Conservation (phyloP, 192 early-diverging fungal species). For the Mortierella claussenii region DNA sequence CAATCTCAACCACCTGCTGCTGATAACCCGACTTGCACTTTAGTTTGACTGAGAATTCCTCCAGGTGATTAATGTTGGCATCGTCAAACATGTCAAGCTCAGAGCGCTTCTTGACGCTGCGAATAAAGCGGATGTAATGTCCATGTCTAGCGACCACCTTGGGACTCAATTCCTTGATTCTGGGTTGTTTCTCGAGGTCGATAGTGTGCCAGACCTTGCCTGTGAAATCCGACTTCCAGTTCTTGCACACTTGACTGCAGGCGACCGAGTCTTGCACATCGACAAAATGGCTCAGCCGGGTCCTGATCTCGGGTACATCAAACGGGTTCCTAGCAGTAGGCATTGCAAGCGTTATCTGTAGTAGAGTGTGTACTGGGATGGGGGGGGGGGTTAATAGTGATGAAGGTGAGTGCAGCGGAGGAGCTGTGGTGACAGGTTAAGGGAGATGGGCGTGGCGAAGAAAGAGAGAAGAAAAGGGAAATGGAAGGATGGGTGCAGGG, state of each 20-base stretch:
- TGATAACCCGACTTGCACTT: neutral
- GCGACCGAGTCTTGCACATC: neutral
- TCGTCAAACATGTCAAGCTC: neutral
- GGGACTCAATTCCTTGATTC: neutral
- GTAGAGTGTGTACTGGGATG: neutral
- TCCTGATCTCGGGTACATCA: neutral
- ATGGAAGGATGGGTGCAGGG: neutral
- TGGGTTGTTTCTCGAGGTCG: neutral
- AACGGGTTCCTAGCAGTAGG: neutral
- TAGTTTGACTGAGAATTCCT: neutral
- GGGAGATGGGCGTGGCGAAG: no score
- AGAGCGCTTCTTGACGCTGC: neutral
- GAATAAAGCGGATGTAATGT: neutral
- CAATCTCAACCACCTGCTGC: neutral
- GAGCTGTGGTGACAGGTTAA: no score
- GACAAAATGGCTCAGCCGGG: neutral
- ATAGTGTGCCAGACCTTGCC: neutral
- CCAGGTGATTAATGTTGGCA: neutral
- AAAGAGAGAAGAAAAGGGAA: no score
- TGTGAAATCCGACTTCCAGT: neutral
- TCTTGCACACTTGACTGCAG: slow-evolving; percentile 1
- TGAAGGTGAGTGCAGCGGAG: no score
- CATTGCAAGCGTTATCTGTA: neutral
- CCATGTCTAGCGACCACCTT: neutral
- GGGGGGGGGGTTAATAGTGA: no score